phyloP scores from a whole-genome alignment of 202 grass and related monocot species.

The Zizania palustris region DNA sequence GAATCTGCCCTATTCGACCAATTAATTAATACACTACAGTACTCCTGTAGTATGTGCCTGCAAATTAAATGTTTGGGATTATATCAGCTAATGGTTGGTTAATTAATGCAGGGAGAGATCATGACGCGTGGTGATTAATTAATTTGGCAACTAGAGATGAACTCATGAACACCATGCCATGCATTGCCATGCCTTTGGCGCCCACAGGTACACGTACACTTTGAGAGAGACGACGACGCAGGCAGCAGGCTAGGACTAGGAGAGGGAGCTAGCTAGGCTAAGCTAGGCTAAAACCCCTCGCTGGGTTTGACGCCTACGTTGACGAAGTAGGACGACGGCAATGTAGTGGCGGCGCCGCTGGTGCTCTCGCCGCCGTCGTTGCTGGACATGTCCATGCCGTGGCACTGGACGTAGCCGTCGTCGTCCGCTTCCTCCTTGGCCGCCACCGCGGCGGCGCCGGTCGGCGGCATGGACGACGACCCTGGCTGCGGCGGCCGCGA shows the following conservation, averaged over 20 bases:
- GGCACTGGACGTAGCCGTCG: constrained; percentile 39
- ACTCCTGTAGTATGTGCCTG: not conserved
- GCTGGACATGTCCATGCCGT: constrained; percentile 38
- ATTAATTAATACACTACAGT: not conserved
- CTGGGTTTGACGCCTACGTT: constrained; percentile 56
- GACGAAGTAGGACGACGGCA: constrained; percentile 62
- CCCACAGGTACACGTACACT: not conserved
- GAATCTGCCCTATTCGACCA: not conserved
- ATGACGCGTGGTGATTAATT: constrained; percentile 2
- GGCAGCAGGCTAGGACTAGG: no score
- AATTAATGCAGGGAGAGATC: not conserved
- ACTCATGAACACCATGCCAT: not conserved
- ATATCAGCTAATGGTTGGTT: constrained; percentile 16
- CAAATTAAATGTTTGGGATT: constrained; percentile 26
- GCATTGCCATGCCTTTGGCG: not conserved
- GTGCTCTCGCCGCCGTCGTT: constrained; percentile 54
- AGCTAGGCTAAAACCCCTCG: constrained; percentile 56
- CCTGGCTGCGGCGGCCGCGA: not conserved
- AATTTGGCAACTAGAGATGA: constrained; percentile 33
- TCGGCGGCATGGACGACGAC: constrained; percentile 57
- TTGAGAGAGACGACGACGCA: not conserved
- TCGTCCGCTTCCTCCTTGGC: constrained; percentile 38
- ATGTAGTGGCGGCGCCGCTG: constrained; percentile 15
- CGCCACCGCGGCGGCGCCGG: not conserved
- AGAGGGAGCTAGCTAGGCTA: constrained; percentile 13